Base-by-base conservation (phyloP, 2,329 filamentous ascomycete genomes). In the Chaetomiaceae sp. region DNA sequence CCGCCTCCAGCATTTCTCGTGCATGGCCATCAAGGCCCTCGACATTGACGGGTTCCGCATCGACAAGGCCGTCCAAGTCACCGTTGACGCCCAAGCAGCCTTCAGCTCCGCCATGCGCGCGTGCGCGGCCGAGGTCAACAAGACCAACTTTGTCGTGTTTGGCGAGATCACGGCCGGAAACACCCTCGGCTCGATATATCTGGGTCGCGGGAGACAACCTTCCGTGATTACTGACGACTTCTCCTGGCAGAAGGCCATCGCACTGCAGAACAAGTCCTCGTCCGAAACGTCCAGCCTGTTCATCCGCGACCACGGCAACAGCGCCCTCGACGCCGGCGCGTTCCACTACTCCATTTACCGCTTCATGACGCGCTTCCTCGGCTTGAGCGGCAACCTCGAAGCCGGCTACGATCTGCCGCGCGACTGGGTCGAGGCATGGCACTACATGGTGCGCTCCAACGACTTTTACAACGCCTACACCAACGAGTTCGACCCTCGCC, bases 1-100 rank as follows among this genome's bases (percentile, higher is more conserved):
- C 43, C 81, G 80, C 59, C 69, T 86, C 53, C 76, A 79, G 57
- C 76, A 76, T 40, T 82, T 85, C 61, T 83, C 81, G 1, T 87
- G 83, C 67, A 80, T 85, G 66, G 73, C 80, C 31, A 83, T 87
- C 53, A 68, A 72, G 22, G 79, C 76, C 57, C 71, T 87, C n/a
- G 83, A 86, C 61, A 79, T 87, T 51, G 83, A 87, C 62, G 83
- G 82, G 0, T 84, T 82, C 63, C 78, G 83, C 50, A 83, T 84
- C 66, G 83, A 87, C 68, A 87, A 87, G 66, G 83, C 81, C 2
- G 78, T 81, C 15, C 82, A 85, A 61, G 76, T 81, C 12, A 84
- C 83, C 0, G 75, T 84, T 6, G 83, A 85, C 62, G 75, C 81
- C 1, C 72, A 83, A 54, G 81, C 75, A 6, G 75, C 80, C 40